Evolutionary conservation across 75 land plant genomes (phyloP).

Genomic region (Gnetum montanum): DNA sequence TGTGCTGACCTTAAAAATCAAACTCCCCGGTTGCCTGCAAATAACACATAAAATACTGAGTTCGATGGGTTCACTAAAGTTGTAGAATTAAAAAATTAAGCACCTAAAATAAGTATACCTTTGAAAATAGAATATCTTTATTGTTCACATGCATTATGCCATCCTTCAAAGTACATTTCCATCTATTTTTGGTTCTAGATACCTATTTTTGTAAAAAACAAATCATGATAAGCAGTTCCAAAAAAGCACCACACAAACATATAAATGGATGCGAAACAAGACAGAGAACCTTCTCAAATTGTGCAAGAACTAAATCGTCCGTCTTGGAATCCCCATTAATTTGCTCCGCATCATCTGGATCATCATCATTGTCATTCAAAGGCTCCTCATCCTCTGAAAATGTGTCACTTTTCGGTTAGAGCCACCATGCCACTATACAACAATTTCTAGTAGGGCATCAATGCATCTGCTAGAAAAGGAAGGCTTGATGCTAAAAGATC

Average conservation of each 20-base stretch:
- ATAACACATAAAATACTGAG: neutral
- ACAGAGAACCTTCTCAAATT: conserved; percentile 9
- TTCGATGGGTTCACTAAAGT: too few species aligned
- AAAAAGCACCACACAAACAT: neutral
- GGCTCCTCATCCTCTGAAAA: conserved; percentile 6
- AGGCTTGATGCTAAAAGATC: too few species aligned
- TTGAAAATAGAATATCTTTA: conserved; percentile 4
- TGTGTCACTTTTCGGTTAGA: too few species aligned
- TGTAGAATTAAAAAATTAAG: neutral
- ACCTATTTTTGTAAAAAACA: conserved; percentile 7
- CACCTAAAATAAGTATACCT: neutral
- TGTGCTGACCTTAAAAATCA: neutral
- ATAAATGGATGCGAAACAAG: neutral
- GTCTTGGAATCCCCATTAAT: neutral
- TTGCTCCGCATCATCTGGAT: conserved; percentile 1
- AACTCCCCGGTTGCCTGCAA: conserved; percentile 11
- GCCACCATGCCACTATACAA: too few species aligned
- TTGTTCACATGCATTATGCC: conserved; percentile 11
- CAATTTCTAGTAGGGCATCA: too few species aligned
- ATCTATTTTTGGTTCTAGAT: conserved; percentile 5
- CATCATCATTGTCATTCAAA: conserved; percentile 10
- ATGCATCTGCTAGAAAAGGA: too few species aligned
- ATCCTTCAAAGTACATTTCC: conserved; percentile 14
- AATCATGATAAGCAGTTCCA: neutral
- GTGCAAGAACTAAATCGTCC: conserved; percentile 4